phyloP scores from a whole-genome alignment of 768 basidiomycete genomes.

The Podaxis sp. region DNA sequence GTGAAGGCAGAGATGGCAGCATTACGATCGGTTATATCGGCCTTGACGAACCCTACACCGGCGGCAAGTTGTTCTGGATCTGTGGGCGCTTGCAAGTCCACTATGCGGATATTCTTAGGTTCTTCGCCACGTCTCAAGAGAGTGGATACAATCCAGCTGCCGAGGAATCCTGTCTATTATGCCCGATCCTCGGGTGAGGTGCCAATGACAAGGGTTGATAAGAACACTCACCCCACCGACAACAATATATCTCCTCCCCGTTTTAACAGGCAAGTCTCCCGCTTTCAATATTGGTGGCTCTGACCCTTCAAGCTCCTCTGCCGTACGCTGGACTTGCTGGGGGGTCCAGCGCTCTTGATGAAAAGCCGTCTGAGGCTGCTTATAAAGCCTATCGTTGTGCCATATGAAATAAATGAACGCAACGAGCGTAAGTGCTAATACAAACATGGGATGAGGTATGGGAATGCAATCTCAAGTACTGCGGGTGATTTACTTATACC shows the following conservation, averaged over 20 bases:
- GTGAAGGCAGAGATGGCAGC: background rate
- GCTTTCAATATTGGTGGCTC: background rate
- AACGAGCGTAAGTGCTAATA: background rate
- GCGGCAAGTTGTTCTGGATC: background rate
- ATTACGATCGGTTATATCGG: background rate
- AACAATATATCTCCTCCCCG: background rate
- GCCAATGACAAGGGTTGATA: background rate
- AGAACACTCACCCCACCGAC: background rate
- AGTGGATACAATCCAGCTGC: background rate
- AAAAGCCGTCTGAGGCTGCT: background rate
- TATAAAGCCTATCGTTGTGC: background rate
- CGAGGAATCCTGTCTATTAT: conserved; percentile 1
- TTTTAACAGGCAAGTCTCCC: background rate
- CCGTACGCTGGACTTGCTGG: background rate
- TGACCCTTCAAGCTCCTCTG: background rate
- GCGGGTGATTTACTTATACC: background rate
- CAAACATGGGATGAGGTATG: background rate
- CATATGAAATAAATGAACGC: background rate
- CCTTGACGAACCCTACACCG: background rate
- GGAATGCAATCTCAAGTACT: too few species aligned
- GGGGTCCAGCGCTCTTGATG: background rate
- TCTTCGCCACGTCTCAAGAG: conserved; percentile 1
- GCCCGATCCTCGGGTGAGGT: background rate
- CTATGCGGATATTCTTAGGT: background rate
- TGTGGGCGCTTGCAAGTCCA: background rate